These are phyloP conservation scores for Psilocybe sp. DNA, from an alignment of 768 basidiomycete genomes.

Conservation along the genomic window DNA sequence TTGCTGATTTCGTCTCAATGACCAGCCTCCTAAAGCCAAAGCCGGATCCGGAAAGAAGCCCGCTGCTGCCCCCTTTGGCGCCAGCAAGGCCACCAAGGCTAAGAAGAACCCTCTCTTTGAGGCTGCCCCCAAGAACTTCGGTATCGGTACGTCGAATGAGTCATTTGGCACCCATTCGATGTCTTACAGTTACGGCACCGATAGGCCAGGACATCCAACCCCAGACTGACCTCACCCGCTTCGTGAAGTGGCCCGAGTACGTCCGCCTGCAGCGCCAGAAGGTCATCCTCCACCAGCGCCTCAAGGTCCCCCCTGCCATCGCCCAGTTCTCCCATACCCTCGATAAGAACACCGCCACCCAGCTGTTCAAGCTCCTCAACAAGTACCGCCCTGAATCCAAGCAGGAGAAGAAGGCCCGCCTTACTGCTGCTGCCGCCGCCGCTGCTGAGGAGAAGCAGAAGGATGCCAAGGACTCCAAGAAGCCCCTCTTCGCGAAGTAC, in stretches of 20 bases:
- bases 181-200: background rate
- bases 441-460: conserved; percentile 78
- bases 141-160: conserved; percentile 68
- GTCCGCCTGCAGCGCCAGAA: conserved; percentile 97
- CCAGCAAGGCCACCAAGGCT: conserved; percentile 67
- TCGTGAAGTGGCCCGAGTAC: conserved; percentile 99
- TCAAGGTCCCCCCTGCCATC: conserved; percentile 98
- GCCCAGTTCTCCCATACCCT: conserved; percentile 97
- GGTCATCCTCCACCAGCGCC: conserved; percentile 94
- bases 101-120: conserved; percentile 98
- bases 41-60: conserved; percentile 77
- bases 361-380: conserved; percentile 97
- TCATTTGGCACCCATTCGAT: background rate
- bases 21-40: conserved; percentile 84
- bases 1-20: conserved; percentile 81
- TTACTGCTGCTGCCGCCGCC: conserved; percentile 72
- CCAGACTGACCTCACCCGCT: conserved; percentile 87
- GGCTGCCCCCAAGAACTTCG: conserved; percentile 86
- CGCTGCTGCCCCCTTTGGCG: conserved; percentile 80
- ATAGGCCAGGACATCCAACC: conserved; percentile 94
- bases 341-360: conserved; percentile 99
- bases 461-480: conserved; percentile 76
- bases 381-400: conserved; percentile 95
- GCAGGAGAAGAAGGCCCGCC: conserved; percentile 96
- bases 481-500: conserved; percentile 93